Evolutionary conservation across 2,329 filamentous ascomycete genomes (phyloP).

Genomic region (Chalaropsis thielavioides): DNA sequence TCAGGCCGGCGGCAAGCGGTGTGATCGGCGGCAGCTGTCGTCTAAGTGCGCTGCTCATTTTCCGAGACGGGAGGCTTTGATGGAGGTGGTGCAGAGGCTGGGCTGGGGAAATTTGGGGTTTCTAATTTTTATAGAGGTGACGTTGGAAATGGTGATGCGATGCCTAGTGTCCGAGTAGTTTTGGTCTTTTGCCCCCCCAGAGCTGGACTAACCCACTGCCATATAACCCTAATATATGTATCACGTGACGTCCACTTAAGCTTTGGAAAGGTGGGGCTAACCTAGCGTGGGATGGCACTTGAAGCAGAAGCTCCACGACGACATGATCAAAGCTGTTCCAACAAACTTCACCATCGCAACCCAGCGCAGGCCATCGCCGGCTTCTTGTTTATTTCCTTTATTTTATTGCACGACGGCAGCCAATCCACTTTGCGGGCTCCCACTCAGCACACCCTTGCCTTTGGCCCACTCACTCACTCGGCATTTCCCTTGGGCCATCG

Average conservation of each 20-base stretch:
- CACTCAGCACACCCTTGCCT: no score
- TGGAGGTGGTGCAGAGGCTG: no score
- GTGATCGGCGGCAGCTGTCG: neutral
- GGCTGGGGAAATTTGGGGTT: neutral
- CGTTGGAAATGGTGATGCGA: neutral
- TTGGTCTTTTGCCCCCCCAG: neutral
- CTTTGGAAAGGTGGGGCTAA: neutral
- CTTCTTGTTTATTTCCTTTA: neutral
- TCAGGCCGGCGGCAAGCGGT: neutral
- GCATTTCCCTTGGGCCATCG: neutral
- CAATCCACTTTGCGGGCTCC: no score
- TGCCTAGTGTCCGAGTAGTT: neutral
- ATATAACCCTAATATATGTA: neutral
- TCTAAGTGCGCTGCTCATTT: neutral
- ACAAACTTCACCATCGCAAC: neutral
- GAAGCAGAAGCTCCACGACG: neutral
- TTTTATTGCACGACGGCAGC: neutral
- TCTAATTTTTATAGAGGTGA: neutral
- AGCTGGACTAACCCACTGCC: no score
- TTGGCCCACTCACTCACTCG: no score
- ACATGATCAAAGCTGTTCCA: neutral
- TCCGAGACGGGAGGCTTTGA: neutral
- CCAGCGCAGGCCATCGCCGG: neutral
- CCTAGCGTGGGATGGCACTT: neutral
- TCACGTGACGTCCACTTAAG: neutral